Evolutionary conservation across 306 rosid genomes (phyloP).

Genomic region (Elaeagnus macrophylla): DNA sequence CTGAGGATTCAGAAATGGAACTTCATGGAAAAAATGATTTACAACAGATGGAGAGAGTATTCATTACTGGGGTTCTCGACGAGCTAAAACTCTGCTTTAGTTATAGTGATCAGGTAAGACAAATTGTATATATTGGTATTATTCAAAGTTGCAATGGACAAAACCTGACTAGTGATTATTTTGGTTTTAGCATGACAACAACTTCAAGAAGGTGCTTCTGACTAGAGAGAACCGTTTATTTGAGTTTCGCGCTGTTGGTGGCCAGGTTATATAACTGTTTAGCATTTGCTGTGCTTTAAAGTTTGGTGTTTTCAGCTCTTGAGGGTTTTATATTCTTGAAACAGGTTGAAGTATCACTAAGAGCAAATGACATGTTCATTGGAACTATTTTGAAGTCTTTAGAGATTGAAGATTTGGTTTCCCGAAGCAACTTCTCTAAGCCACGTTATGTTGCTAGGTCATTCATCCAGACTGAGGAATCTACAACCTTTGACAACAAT

Average conservation of each 20-base stretch:
- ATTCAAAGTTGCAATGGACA: slow-evolving; percentile 6
- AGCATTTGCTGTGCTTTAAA: neutral
- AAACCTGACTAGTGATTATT: slow-evolving; percentile 21
- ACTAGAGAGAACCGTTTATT: slow-evolving; percentile 62
- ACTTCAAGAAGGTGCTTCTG: slow-evolving; percentile 68
- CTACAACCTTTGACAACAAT: slow-evolving; percentile 30
- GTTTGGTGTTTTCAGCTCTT: slow-evolving; percentile 12
- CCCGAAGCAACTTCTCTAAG: slow-evolving; percentile 32
- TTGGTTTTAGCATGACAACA: slow-evolving; percentile 50
- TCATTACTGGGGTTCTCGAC: slow-evolving; percentile 87
- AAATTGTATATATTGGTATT: neutral
- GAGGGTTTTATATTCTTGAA: slow-evolving; percentile 18
- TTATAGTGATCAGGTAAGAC: slow-evolving; percentile 62
- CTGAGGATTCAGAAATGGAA: slow-evolving; percentile 54
- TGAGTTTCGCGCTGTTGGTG: slow-evolving; percentile 96
- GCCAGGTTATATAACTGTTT: slow-evolving; percentile 50
- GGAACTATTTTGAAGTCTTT: slow-evolving; percentile 89
- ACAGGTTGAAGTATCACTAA: slow-evolving; percentile 85
- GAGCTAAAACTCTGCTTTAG: slow-evolving; percentile 83
- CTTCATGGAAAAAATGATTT: slow-evolving; percentile 31
- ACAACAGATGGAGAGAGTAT: slow-evolving; percentile 48
- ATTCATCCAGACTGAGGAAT: slow-evolving; percentile 46
- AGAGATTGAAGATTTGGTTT: slow-evolving; percentile 89
- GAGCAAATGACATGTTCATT: slow-evolving; percentile 60
- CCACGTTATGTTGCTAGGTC: slow-evolving; percentile 90